Evolutionary conservation across 306 rosid genomes (phyloP).

Genomic region (Medicago arabica): DNA sequence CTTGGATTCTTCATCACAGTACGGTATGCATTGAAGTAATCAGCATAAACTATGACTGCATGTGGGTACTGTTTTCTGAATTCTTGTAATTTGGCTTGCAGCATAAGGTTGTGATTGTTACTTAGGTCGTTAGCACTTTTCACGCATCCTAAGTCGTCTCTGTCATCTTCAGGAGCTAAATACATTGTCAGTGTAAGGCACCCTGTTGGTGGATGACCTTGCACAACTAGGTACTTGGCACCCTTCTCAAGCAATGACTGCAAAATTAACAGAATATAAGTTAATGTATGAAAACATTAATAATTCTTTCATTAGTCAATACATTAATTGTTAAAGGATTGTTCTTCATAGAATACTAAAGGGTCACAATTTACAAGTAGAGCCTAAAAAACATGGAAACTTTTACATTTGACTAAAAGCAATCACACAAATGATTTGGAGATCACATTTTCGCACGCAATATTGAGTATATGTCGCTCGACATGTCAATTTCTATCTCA

Average conservation of each 20-base stretch:
- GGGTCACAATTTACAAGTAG: too few species aligned
- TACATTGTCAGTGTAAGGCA: slow-evolving; percentile 77
- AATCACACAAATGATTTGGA: too few species aligned
- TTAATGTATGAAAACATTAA: background rate
- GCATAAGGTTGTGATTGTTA: slow-evolving; percentile 58
- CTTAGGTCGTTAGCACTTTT: slow-evolving; percentile 67
- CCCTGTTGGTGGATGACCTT: slow-evolving; percentile 76
- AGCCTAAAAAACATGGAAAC: too few species aligned
- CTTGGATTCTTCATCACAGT: slow-evolving; percentile 62
- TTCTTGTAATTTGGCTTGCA: slow-evolving; percentile 56
- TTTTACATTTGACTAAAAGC: too few species aligned
- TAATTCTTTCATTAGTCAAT: too few species aligned
- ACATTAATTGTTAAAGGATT: too few species aligned
- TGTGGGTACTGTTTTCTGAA: slow-evolving; percentile 67
- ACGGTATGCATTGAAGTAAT: slow-evolving; percentile 76
- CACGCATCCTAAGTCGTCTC: slow-evolving; percentile 83
- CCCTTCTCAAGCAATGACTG: slow-evolving; percentile 80
- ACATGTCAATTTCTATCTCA: too few species aligned
- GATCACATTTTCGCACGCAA: too few species aligned
- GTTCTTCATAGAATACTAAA: too few species aligned
- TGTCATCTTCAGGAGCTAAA: slow-evolving; percentile 61
- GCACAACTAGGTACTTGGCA: slow-evolving; percentile 83
- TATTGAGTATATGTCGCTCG: too few species aligned
- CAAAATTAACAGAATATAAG: slow-evolving; percentile 32
- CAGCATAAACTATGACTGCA: slow-evolving; percentile 72